phyloP scores from a whole-genome alignment of 768 basidiomycete species.

The Mycena venus region DNA sequence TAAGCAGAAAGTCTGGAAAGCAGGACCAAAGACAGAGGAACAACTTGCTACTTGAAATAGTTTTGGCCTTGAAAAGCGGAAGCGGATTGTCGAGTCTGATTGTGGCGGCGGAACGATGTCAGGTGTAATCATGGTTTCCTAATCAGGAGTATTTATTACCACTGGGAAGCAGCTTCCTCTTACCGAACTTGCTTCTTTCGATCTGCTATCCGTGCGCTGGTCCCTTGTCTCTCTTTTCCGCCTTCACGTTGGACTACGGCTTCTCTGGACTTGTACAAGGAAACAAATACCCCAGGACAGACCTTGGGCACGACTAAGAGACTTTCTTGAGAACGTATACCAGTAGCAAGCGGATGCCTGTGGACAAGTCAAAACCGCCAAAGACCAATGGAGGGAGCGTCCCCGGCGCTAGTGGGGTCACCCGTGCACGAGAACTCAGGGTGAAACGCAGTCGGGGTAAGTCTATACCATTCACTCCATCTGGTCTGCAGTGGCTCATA shows the following conservation, averaged over 20 bases:
- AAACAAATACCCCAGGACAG: not conserved
- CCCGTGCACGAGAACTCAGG: slow-evolving; percentile 76
- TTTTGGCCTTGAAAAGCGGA: too few relatives aligned
- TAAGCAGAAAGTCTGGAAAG: not conserved
- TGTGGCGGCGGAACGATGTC: not conserved
- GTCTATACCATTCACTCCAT: slow-evolving; percentile 27
- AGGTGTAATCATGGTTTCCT: not conserved
- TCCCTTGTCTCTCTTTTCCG: not conserved
- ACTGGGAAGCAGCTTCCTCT: not conserved
- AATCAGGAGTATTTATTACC: not conserved
- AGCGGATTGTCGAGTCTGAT: not conserved
- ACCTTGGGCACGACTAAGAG: not conserved
- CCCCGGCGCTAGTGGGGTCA: slow-evolving; percentile 27
- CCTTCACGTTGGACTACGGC: not conserved
- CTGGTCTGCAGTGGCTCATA: not conserved
- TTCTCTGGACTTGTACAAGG: not conserved
- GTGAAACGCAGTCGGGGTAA: slow-evolving; percentile 77
- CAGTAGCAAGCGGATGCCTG: slow-evolving; percentile 58
- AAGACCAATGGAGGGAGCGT: slow-evolving; percentile 59
- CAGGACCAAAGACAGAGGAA: too few relatives aligned
- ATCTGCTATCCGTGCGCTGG: not conserved
- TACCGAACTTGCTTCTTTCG: not conserved
- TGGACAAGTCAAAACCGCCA: slow-evolving; percentile 56
- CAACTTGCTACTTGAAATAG: too few relatives aligned
- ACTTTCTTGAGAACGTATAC: not conserved